Conservation (phyloP, 2,329 filamentous ascomycete genomes). For the Penicillium verrucosum region DNA sequence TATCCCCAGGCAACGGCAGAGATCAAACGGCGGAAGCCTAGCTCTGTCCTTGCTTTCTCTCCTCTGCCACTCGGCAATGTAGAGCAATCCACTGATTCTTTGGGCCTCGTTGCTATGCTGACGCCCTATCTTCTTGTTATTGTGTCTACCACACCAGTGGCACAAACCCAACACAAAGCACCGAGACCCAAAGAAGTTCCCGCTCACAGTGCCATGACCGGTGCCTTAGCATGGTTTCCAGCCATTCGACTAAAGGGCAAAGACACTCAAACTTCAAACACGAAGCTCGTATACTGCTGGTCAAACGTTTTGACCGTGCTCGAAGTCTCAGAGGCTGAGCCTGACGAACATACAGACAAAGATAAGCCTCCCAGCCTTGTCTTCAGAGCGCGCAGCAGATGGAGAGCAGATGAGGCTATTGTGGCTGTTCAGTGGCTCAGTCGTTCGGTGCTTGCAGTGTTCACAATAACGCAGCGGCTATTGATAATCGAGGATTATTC, state of each 20-base stretch:
- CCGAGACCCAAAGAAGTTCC: conserved; percentile 85
- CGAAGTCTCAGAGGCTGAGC: conserved; percentile 72
- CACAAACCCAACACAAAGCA: conserved; percentile 94
- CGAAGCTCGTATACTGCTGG: conserved; percentile 96
- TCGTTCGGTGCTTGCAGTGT: conserved; percentile 81
- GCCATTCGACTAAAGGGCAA: conserved; percentile 84
- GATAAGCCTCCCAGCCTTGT: conserved; percentile 74
- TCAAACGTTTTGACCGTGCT: conserved; percentile 94
- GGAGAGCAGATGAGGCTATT: conserved; percentile 92
- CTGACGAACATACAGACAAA: conserved; percentile 57
- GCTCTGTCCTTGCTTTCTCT: conserved; percentile 88
- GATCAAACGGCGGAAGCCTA: conserved; percentile 76
- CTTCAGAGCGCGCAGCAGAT: conserved; percentile 80
- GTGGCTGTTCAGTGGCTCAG: conserved; percentile 97
- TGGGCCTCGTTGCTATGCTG: conserved; percentile 91
- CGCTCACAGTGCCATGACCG: conserved; percentile 87
- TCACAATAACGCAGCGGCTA: conserved; percentile 91
- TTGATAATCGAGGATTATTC: conserved; percentile 86
- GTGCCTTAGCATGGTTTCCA: conserved; percentile 95
- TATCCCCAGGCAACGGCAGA: conserved; percentile 70
- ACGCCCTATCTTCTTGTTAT: conserved; percentile 95
- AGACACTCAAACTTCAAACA: conserved; percentile 63
- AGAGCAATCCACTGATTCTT: conserved; percentile 77
- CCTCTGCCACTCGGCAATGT: conserved; percentile 91
- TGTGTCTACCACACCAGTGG: conserved; percentile 92